Percentiles rank a stretch among this genome's conserved stretches.
Evolutionary conservation across 495 filamentous ascomycete genomes (phyloP).

Genomic region (Penicillium lividum): DNA sequence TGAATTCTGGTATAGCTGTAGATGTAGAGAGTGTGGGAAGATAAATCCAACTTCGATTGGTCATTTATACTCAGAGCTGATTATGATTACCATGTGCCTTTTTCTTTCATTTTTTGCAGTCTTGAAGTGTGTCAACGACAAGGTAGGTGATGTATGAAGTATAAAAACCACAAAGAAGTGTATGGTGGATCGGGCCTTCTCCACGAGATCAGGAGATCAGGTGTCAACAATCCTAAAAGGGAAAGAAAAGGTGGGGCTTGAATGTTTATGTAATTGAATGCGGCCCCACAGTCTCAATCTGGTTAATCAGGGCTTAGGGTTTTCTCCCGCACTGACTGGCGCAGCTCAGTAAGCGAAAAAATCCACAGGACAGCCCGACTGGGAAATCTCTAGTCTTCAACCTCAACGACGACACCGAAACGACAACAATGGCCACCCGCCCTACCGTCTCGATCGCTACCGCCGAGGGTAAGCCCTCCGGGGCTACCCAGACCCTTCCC

Average conservation of each 20-base stretch:
- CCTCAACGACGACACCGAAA: constrained; percentile 48
- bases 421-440: constrained; percentile 81
- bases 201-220: background rate
- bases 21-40: too few relatives aligned
- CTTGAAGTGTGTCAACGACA: background rate
- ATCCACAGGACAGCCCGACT: constrained; percentile 40
- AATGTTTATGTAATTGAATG: constrained; percentile 1
- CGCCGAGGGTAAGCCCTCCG: constrained; percentile 87
- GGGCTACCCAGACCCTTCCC: constrained; percentile 84
- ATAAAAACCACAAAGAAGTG: background rate
- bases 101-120: background rate
- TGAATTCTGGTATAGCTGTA: too few relatives aligned
- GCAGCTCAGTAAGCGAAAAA: constrained; percentile 49
- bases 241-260: background rate
- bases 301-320: constrained; percentile 43
- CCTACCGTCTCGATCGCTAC: constrained; percentile 93
- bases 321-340: constrained; percentile 20
- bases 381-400: constrained; percentile 44
- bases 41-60: too few relatives aligned
- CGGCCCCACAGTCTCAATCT: constrained; percentile 16
- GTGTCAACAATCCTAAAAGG: constrained; percentile 5
- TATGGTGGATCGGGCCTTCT: constrained; percentile 5
- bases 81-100: background rate
- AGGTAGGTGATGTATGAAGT: background rate
- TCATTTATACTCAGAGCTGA: background rate